Evolutionary conservation across 2,329 filamentous ascomycete genomes (phyloP), one percentile per base, ranked within the genome.

Genomic region (Westerdykella sp.): DNA sequence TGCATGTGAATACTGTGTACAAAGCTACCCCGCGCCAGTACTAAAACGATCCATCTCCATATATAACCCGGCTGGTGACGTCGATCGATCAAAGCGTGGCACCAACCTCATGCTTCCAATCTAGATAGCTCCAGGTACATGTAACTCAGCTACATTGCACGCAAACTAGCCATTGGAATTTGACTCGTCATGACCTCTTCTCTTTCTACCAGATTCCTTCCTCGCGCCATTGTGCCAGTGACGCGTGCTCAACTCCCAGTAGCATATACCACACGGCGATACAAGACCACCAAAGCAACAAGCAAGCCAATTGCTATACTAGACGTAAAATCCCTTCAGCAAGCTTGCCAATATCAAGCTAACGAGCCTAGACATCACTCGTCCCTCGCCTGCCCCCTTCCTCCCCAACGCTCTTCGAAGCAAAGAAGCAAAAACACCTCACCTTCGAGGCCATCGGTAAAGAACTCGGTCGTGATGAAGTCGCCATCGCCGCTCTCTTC

Each of bases 401-500:
- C 53, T 83, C 85, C 10, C 74, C 78, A 49, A 79, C 81, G 5
- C 84, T 96, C 50, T 94, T 94, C 70, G 76, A 80, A 30, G 87
- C 85, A 52, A 96, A 95, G 70, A 83, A 87, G 39, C 65, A 70
- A 43, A 84, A 85, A 68, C 76, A 80, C 52, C 77, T 95, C 30
- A 86, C 76, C 57, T 96, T 95, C 63, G 86, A 88, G 63, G 71
- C 79, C 35, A 89, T 96, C 58, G 87, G 80, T 40, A 69, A 81
- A 53, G 74, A 81, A 23, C 76, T 95, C 43, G 82, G 81, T 49
- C 85, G 89, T 50, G 81, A 84, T 60, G 86, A 95, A 69, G 86
- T 95, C 34, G 87, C 87, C 34, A 80, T 85, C 3, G 90, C 90
- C 2, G 89, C 89, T 2, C 73, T 95, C 50, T 96, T 96, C 76